Conservation (phyloP, 73 alveolate species). For the Uronychia setigera region DNA sequence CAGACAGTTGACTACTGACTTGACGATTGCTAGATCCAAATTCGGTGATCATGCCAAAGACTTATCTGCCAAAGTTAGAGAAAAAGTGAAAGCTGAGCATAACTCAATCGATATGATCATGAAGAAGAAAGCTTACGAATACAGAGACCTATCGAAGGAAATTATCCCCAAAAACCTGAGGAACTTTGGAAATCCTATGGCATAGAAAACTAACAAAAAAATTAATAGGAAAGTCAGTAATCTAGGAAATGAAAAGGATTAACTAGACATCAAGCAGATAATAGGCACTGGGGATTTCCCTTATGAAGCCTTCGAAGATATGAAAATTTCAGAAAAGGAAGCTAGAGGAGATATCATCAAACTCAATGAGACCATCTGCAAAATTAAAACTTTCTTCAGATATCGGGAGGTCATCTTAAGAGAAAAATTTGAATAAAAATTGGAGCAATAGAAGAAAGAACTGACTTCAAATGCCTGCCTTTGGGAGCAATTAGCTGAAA, state of each 20-base stretch:
- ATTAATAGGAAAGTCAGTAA: too few species aligned
- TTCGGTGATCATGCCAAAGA: constrained; percentile 15
- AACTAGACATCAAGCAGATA: too few species aligned
- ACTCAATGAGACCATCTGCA: constrained; percentile 32
- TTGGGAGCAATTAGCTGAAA: constrained; percentile 55
- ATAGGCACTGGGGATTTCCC: too few species aligned
- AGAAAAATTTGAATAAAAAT: constrained; percentile 17
- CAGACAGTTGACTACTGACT: background rate
- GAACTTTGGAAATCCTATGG: too few species aligned
- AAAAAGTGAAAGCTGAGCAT: too few species aligned
- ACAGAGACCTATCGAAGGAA: constrained; percentile 33
- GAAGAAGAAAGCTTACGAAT: constrained; percentile 42
- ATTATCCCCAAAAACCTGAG: too few species aligned
- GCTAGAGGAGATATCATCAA: constrained; percentile 27
- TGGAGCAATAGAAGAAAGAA: constrained; percentile 31
- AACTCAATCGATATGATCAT: constrained; percentile 31
- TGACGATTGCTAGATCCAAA: constrained; percentile 15
- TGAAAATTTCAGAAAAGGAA: constrained; percentile 44
- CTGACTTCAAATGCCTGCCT: constrained; percentile 31
- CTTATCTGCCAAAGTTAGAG: constrained; percentile 31
- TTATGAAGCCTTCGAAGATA: background rate
- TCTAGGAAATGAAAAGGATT: too few species aligned
- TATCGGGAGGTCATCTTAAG: constrained; percentile 28
- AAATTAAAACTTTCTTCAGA: constrained; percentile 17
- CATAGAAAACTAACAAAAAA: too few species aligned